phyloP scores from a whole-genome alignment of 2,329 filamentous ascomycete genomes.

The Epicoccum nigrum region DNA sequence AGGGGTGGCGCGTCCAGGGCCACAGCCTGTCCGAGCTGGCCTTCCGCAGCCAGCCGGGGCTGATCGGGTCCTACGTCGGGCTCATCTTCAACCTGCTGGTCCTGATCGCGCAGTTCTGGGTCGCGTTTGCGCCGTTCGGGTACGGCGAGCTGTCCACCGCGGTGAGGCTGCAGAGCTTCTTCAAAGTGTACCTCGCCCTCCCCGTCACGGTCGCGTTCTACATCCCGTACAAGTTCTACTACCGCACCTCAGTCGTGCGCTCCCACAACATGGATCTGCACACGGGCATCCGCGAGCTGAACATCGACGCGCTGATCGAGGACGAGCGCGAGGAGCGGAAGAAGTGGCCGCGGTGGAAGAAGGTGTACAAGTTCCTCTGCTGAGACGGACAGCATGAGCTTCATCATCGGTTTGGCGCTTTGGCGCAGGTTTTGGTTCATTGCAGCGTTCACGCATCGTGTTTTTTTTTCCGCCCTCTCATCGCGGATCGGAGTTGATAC shows the following conservation, averaged over 20 bases:
- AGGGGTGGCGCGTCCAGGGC: slow-evolving; percentile 65
- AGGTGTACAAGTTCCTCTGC: slow-evolving; percentile 57
- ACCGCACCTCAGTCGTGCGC: slow-evolving; percentile 70
- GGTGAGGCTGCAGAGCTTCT: slow-evolving; percentile 69
- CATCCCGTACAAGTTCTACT: slow-evolving; percentile 76
- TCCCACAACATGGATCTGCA: slow-evolving; percentile 81
- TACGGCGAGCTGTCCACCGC: slow-evolving; percentile 54
- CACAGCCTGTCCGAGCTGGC: slow-evolving; percentile 76
- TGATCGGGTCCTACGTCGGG: slow-evolving; percentile 80
- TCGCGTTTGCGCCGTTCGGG: slow-evolving; percentile 76
- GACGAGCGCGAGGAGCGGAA: slow-evolving; percentile 79
- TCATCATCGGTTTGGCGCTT: slow-evolving; percentile 1
- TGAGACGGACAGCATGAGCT: slow-evolving; percentile 24
- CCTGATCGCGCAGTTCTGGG: slow-evolving; percentile 86
- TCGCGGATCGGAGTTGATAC: slow-evolving; percentile 30
- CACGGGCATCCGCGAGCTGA: slow-evolving; percentile 84
- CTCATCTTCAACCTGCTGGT: slow-evolving; percentile 77
- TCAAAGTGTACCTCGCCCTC: slow-evolving; percentile 72
- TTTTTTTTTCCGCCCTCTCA: slow-evolving; percentile 4
- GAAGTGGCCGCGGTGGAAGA: slow-evolving; percentile 57
- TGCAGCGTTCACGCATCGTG: slow-evolving; percentile 24
- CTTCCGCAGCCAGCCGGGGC: slow-evolving; percentile 79
- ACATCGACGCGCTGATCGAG: slow-evolving; percentile 76
- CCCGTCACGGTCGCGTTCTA: slow-evolving; percentile 74
- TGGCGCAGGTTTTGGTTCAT: slow-evolving; percentile 12